Percentiles rank a stretch among this genome's conserved stretches.
These are phyloP conservation scores for Mycena venus DNA, from an alignment of 768 basidiomycete species.

Conservation along the genomic window DNA sequence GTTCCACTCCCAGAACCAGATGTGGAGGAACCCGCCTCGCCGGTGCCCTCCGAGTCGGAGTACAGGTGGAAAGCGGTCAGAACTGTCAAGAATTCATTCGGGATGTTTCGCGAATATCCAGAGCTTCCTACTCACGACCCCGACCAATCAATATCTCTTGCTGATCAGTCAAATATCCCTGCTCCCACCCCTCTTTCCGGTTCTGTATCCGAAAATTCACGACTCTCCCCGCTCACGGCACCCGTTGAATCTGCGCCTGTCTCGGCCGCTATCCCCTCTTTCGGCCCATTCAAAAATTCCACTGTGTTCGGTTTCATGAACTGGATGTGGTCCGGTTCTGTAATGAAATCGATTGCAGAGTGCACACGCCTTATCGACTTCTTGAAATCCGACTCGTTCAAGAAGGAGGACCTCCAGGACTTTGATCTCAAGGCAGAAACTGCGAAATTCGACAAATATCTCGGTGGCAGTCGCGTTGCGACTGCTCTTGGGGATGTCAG, in stretches of 20 bases:
- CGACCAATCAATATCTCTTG: slow-evolving; percentile 9
- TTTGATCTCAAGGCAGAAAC: slow-evolving; percentile 32
- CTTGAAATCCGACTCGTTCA: slow-evolving; percentile 35
- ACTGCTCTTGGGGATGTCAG: not conserved
- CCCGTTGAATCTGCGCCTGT: not conserved
- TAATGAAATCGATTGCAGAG: slow-evolving; percentile 33
- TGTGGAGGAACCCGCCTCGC: not conserved
- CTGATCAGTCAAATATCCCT: slow-evolving; percentile 2
- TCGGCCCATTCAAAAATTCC: slow-evolving; percentile 28
- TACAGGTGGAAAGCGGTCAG: not conserved
- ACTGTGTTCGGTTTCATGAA: slow-evolving; percentile 34
- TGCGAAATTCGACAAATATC: slow-evolving; percentile 22
- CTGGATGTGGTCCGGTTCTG: slow-evolving; percentile 37
- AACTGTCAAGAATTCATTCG: slow-evolving; percentile 21
- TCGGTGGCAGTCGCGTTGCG: not conserved
- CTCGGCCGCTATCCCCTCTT: not conserved
- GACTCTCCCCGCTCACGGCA: not conserved
- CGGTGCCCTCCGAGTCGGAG: not conserved
- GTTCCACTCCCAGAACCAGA: not conserved
- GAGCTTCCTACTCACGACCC: slow-evolving; percentile 28
- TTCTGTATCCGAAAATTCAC: not conserved
- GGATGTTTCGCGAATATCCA: slow-evolving; percentile 29
- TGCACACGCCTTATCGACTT: slow-evolving; percentile 28
- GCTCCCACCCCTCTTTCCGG: not conserved
- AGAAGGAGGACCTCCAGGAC: slow-evolving; percentile 18